These are phyloP conservation scores for Agrocybe praecox DNA, from an alignment of 768 basidiomycete genomes.

Conservation along the genomic window DNA sequence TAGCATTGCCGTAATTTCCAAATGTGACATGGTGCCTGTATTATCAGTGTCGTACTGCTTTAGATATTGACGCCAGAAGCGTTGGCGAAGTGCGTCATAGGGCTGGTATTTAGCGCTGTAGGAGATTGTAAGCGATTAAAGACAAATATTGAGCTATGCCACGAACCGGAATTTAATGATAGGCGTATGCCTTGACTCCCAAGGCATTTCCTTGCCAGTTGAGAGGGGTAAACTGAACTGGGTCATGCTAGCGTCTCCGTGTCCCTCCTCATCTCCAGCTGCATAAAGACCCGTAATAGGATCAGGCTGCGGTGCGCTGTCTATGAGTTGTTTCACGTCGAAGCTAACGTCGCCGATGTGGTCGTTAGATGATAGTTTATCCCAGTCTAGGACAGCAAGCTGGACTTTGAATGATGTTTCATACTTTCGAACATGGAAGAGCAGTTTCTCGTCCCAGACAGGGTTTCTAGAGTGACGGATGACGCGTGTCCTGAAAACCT, in stretches of 20 bases:
- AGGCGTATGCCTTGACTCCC: slow-evolving; percentile 78
- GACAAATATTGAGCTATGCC: slow-evolving; percentile 13
- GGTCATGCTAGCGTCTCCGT: slow-evolving; percentile 68
- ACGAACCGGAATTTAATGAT: slow-evolving; percentile 62
- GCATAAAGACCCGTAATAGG: slow-evolving; percentile 59
- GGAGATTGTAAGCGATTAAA: neutral
- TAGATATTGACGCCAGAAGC: slow-evolving; percentile 89
- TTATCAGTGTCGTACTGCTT: slow-evolving; percentile 92
- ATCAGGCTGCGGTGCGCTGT: slow-evolving; percentile 65
- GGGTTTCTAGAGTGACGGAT: slow-evolving; percentile 85
- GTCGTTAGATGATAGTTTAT: slow-evolving; percentile 90
- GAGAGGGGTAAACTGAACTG: slow-evolving; percentile 68
- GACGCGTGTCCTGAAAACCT: slow-evolving; percentile 92
- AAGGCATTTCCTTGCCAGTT: slow-evolving; percentile 62
- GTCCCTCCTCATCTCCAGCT: slow-evolving; percentile 41
- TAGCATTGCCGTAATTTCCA: slow-evolving; percentile 93
- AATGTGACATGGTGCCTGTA: slow-evolving; percentile 67
- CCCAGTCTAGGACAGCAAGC: slow-evolving; percentile 93
- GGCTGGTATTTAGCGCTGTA: slow-evolving; percentile 91
- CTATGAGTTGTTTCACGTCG: slow-evolving; percentile 71
- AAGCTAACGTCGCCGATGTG: slow-evolving; percentile 80
- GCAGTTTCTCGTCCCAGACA: slow-evolving; percentile 91
- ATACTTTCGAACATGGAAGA: slow-evolving; percentile 92
- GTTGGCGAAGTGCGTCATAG: slow-evolving; percentile 87
- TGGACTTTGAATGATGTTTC: slow-evolving; percentile 80